These are phyloP conservation scores for Diaporthe caulivora DNA, from an alignment of 2,329 filamentous ascomycete species.

Conservation along the genomic window DNA sequence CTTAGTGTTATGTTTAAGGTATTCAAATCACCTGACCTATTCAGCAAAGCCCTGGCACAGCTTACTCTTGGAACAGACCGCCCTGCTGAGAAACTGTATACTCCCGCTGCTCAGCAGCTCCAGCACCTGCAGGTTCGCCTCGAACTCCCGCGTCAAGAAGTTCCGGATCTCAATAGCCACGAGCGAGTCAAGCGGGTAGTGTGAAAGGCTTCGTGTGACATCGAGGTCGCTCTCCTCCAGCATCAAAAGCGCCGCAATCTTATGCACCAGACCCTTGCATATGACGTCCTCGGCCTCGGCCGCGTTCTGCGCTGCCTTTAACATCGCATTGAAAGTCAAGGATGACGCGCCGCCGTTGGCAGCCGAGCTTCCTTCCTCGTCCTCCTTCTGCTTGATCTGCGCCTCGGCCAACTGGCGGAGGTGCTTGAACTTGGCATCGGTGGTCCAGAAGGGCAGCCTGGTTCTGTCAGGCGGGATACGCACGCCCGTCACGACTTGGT, in stretches of 20 bases:
- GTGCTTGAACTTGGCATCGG: constrained; percentile 66
- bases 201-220: constrained; percentile 44
- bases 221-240: constrained; percentile 51
- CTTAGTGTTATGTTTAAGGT: too few species aligned
- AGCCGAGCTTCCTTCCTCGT: not conserved
- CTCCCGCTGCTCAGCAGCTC: constrained; percentile 66
- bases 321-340: constrained; percentile 58
- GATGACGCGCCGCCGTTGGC: constrained; percentile 41
- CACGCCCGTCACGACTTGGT: constrained; percentile 32
- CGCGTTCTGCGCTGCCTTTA: constrained; percentile 56
- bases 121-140: constrained; percentile 66
- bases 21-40: too few species aligned
- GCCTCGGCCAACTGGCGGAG: constrained; percentile 57
- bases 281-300: constrained; percentile 61
- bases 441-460: constrained; percentile 63
- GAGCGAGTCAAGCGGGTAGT: constrained; percentile 47
- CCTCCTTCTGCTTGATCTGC: not conserved
- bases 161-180: constrained; percentile 49
- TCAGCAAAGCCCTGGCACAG: constrained; percentile 39
- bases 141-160: constrained; percentile 58
- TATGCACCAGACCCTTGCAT: constrained; percentile 60
- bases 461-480: constrained; percentile 29
- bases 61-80: constrained; percentile 61
- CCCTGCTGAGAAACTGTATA: constrained; percentile 61
- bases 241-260: constrained; percentile 64